These are phyloP conservation scores for Cladosporium sp. DNA, from an alignment of 2,329 filamentous ascomycete genomes.

Conservation along the genomic window DNA sequence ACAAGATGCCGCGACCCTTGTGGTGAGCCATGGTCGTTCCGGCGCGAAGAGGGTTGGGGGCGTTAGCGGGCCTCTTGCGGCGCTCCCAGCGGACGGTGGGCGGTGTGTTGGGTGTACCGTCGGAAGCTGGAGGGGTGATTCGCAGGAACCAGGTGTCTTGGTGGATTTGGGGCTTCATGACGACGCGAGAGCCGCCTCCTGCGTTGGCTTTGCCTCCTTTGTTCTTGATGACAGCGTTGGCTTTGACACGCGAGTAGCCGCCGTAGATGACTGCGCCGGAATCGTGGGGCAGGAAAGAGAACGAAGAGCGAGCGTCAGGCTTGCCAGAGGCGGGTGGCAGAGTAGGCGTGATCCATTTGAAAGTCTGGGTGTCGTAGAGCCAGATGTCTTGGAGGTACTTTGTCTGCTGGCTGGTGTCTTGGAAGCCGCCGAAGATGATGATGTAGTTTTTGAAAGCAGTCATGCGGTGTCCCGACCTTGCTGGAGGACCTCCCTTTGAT, in stretches of 20 bases:
- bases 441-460: constrained; percentile 97
- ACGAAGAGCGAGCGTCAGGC: constrained; percentile 87
- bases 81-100: constrained; percentile 87
- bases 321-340: constrained; percentile 73
- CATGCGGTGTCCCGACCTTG: constrained; percentile 83
- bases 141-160: constrained; percentile 94
- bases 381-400: constrained; percentile 92
- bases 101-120: constrained; percentile 63
- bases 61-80: constrained; percentile 87
- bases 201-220: constrained; percentile 56
- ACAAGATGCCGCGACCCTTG: constrained; percentile 87
- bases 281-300: constrained; percentile 88
- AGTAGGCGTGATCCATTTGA: constrained; percentile 76
- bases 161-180: constrained; percentile 84
- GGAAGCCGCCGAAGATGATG: constrained; percentile 92
- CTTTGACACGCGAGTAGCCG: constrained; percentile 89
- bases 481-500: constrained; percentile 73
- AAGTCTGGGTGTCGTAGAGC: constrained; percentile 90
- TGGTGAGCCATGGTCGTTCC: constrained; percentile 94
- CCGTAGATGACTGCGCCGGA: constrained; percentile 87
- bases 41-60: constrained; percentile 78
- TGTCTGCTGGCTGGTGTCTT: constrained; percentile 92
- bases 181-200: constrained; percentile 48
- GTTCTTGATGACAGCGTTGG: constrained; percentile 62
- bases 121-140: constrained; percentile 69